These are phyloP conservation scores for Wickerhamiella occidentalis DNA, from an alignment of 805 yeast species.

Conservation along the genomic window DNA sequence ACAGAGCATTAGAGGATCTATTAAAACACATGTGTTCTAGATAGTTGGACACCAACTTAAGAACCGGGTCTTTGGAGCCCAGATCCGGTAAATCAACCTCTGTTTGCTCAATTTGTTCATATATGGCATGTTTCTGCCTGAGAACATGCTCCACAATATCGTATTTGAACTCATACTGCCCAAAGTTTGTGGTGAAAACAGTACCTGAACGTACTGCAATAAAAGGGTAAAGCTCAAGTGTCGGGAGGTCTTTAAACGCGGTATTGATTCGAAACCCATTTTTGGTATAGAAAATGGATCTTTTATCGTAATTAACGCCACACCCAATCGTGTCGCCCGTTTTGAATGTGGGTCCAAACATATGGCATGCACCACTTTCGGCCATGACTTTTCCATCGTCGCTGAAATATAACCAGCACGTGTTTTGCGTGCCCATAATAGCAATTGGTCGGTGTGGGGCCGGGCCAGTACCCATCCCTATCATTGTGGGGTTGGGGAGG, in stretches of 20 bases:
- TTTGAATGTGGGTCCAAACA: constrained; percentile 38
- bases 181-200: constrained; percentile 41
- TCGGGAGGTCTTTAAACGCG: constrained; percentile 35
- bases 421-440: constrained; percentile 27
- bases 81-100: constrained; percentile 1
- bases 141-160: constrained; percentile 46
- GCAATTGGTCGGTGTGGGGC: constrained; percentile 36
- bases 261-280: constrained; percentile 58
- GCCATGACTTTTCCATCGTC: constrained; percentile 36
- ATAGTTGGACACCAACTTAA: constrained; percentile 35
- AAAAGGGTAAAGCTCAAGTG: constrained; percentile 31
- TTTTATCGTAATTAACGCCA: constrained; percentile 59
- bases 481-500: constrained; percentile 25
- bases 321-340: constrained; percentile 64
- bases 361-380: constrained; percentile 32
- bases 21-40: constrained; percentile 48
- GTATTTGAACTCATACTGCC: constrained; percentile 39
- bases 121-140: constrained; percentile 32
- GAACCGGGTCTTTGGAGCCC: constrained; percentile 21
- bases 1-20: constrained; percentile 41
- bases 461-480: constrained; percentile 35
- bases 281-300: constrained; percentile 61
- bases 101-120: constrained; percentile 13
- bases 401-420: constrained; percentile 44
- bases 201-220: constrained; percentile 37